Evolutionary conservation across 176 grass and related monocot species (phyloP), one percentile per base, ranked within the genome.

Genomic region (Cenchrus americanus): DNA sequence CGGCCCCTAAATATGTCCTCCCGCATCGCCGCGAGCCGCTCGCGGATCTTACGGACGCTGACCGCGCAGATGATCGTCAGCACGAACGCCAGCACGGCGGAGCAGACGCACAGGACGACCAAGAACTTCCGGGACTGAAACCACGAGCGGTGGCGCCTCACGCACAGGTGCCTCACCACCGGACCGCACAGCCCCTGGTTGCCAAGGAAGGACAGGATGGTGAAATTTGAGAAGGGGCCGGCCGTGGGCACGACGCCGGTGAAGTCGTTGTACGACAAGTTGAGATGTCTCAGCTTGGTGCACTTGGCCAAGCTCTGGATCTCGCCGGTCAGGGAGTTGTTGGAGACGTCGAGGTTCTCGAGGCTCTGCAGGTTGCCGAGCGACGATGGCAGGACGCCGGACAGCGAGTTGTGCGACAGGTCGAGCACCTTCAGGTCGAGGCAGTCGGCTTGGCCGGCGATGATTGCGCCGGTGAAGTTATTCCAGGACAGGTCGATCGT

Each of bases 241-340:
- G 74, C 30, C 4, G 26, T 57, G 4, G 96, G 96, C 66, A 95
- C 84, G 26, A 58, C 73, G 42, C 96, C 96, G 51, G 65, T 66
- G 67, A 98, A 87, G 70, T 95, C 51, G 57, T 98, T 98, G 89
- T 87, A 90, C 0, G 96, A 98, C 58, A 98, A 80, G 84, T 98
- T 92, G 75, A 98, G 78, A 6, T 87, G 41, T 5, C n/a, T 85
- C 34, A 98, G 70, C 10, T 10, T 81, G 21, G 0, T 14, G 60
- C 91, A 98, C 23, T 83, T 83, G 24, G 87, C 75, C 75, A 95
- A 91, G 85, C 27, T 89, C 2, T 89, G 96, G 70, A 95, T 98
- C 58, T 95, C 89, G 1, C 93, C 91, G 14, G 47, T 86, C 48
- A 98, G 76, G 15, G 71, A 12, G 81, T 98, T 98, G 91, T 64